Conservation (phyloP, 176 grass and related monocot genomes). For the Carex myosuroides region DNA sequence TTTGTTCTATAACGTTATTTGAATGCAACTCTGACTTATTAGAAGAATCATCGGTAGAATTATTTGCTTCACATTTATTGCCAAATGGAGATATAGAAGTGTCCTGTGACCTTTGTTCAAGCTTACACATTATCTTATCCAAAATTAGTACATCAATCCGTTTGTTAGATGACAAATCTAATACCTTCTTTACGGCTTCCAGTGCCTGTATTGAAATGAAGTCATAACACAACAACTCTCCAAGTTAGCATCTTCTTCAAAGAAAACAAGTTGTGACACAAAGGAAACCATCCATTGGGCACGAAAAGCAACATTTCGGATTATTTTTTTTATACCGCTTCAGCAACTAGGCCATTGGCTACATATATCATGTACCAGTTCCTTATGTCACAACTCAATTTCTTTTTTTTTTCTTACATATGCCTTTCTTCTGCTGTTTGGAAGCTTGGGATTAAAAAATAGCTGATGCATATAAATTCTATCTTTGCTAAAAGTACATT, state of each 20-base stretch:
- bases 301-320: too few relatives aligned
- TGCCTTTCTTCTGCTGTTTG: too few relatives aligned
- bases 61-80: slow-evolving; percentile 27
- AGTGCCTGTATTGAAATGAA: slow-evolving; percentile 52
- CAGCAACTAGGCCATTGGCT: too few relatives aligned
- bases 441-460: background rate
- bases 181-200: slow-evolving; percentile 73
- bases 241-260: background rate
- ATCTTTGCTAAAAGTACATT: background rate
- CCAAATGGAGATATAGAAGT: slow-evolving; percentile 17
- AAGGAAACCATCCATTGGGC: too few relatives aligned
- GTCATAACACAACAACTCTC: background rate
- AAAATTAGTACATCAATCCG: slow-evolving; percentile 50
- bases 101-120: slow-evolving; percentile 38
- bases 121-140: slow-evolving; percentile 53
- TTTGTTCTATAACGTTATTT: slow-evolving; percentile 28
- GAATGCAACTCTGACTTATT: slow-evolving; percentile 8
- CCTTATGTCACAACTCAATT: too few relatives aligned
- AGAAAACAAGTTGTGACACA: background rate
- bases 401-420: too few relatives aligned
- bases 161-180: slow-evolving; percentile 64
- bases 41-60: slow-evolving; percentile 27
- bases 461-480: background rate
- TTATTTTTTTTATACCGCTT: too few relatives aligned
- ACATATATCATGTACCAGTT: too few relatives aligned